Conservation (phyloP, 805 yeast genomes). For the Ogataea pignaliae region DNA sequence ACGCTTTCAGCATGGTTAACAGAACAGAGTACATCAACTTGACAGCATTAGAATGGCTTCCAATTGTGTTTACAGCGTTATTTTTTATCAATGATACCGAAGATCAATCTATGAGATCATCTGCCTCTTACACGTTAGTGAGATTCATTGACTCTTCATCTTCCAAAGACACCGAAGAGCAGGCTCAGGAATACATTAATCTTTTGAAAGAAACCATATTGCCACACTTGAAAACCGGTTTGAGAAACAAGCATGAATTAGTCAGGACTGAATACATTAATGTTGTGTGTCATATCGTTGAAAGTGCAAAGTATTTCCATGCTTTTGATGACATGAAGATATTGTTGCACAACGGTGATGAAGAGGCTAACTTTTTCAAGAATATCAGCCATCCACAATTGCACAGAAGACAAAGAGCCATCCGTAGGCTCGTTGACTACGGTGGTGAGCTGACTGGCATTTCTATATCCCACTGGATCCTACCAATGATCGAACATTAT, state of each 20-base stretch:
- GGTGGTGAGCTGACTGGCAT: conserved; percentile 44
- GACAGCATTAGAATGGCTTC: conserved; percentile 67
- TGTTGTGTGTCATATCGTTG: conserved; percentile 60
- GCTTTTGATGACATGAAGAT: conserved; percentile 65
- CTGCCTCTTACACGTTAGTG: conserved; percentile 60
- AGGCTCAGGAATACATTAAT: conserved; percentile 28
- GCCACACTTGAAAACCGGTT: conserved; percentile 63
- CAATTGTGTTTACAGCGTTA: conserved; percentile 63
- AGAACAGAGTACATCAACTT: conserved; percentile 45
- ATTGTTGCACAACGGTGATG: conserved; percentile 62
- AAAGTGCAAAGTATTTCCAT: conserved; percentile 34
- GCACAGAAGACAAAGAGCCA: conserved; percentile 81
- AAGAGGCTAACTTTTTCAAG: conserved; percentile 59
- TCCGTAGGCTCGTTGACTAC: conserved; percentile 52
- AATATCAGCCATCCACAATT: conserved; percentile 81
- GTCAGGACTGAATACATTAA: conserved; percentile 69
- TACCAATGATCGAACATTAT: conserved; percentile 84
- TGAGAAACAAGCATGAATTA: conserved; percentile 56
- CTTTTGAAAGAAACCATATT: conserved; percentile 51
- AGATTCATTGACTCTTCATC: conserved; percentile 60
- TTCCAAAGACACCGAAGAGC: conserved; percentile 22
- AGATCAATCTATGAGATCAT: conserved; percentile 76
- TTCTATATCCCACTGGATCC: conserved; percentile 70
- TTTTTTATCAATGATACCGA: conserved; percentile 71
- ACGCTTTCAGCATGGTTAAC: conserved; percentile 61